Percentiles rank a stretch among this genome's conserved stretches.
Evolutionary conservation across 352 stramenopile genomes (phyloP).

Genomic region (Phytophthora uliginosa): DNA sequence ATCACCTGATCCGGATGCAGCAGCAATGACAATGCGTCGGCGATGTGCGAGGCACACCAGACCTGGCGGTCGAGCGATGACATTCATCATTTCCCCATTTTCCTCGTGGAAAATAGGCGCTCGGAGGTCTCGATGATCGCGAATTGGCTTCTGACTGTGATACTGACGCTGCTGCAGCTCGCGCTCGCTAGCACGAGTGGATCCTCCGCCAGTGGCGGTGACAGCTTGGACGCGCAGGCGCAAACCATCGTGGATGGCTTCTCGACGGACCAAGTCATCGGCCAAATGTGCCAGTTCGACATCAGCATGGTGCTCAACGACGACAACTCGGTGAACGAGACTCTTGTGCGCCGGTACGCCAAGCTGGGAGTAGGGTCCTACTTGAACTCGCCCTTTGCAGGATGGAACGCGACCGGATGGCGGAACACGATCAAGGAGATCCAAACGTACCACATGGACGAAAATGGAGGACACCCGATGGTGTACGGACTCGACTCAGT

Average conservation of each 20-base stretch:
- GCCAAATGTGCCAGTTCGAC: constrained; percentile 93
- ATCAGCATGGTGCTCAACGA: constrained; percentile 76
- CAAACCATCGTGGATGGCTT: constrained; percentile 36
- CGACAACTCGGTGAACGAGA: constrained; percentile 34
- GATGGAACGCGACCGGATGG: constrained; percentile 57
- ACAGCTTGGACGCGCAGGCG: constrained; percentile 23
- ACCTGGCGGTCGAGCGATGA: neutral
- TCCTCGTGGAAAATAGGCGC: constrained; percentile 18
- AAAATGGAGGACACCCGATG: constrained; percentile 64
- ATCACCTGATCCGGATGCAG: neutral
- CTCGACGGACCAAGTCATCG: constrained; percentile 58
- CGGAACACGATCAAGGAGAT: constrained; percentile 69
- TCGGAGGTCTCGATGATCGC: constrained; percentile 5
- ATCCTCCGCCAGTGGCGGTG: constrained; percentile 2
- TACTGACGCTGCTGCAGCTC: constrained; percentile 5
- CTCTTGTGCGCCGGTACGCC: constrained; percentile 52
- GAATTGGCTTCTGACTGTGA: constrained; percentile 9
- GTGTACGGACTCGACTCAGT: constrained; percentile 92
- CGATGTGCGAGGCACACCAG: constrained; percentile 12
- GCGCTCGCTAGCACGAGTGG: constrained; percentile 4
- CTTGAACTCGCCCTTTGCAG: constrained; percentile 74
- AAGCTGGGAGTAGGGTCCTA: constrained; percentile 86
- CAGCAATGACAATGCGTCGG: constrained; percentile 5
- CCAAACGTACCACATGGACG: constrained; percentile 74
- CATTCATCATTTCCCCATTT: constrained; percentile 19